These are phyloP conservation scores for Pseudoneurospora amorphoporcata DNA, from an alignment of 495 filamentous ascomycete species.

Conservation along the genomic window DNA sequence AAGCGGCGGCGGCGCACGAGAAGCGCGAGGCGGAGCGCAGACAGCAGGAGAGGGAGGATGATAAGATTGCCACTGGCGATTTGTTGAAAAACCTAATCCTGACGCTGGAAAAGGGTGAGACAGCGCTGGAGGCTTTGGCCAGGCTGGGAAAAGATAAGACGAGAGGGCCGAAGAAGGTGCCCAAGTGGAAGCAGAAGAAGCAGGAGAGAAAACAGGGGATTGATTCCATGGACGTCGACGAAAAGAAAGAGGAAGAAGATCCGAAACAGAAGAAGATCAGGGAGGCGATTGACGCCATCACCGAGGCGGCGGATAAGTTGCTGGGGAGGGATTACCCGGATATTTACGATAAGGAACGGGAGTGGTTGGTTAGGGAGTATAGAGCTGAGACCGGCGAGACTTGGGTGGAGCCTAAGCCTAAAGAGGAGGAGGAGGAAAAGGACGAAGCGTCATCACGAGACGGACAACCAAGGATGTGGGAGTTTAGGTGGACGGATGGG, in stretches of 20 bases:
- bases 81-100: conserved; percentile 60
- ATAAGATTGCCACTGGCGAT: conserved; percentile 65
- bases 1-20: conserved; percentile 78
- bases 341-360: conserved; percentile 84
- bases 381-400: conserved; percentile 78
- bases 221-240: conserved; percentile 55
- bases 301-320: conserved; percentile 77
- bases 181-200: conserved; percentile 51
- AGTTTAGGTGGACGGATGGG: conserved; percentile 84
- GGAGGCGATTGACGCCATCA: conserved; percentile 68
- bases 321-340: conserved; percentile 71
- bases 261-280: conserved; percentile 59
- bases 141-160: conserved; percentile 61
- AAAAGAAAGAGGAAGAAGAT: conserved; percentile 40
- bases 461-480: conserved; percentile 53
- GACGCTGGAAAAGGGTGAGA: conserved; percentile 72
- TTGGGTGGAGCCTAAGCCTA: conserved; percentile 55
- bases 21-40: conserved; percentile 69
- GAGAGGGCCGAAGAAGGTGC: conserved; percentile 50
- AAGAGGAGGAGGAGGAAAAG: conserved; percentile 14
- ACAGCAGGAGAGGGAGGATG: conserved; percentile 57
- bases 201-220: conserved; percentile 30
- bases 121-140: conserved; percentile 77
- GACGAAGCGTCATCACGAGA: not conserved
- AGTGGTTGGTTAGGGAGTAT: conserved; percentile 73